Percentiles rank a stretch among this genome's conserved stretches.
Conservation (phyloP, 805 yeast genomes). For the Suhomyces emberorum region DNA sequence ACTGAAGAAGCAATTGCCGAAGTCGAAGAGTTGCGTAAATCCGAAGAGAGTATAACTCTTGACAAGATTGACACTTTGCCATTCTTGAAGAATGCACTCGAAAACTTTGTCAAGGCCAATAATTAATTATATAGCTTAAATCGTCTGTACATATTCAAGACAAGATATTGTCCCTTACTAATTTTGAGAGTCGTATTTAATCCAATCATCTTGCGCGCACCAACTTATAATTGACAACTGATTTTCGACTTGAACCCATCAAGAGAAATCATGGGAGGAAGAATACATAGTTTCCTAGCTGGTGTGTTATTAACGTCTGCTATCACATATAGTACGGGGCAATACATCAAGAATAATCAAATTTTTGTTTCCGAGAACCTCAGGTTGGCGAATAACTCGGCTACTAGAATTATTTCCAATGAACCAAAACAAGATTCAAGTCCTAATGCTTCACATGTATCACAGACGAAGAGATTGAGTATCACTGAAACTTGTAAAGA, state of each 20-base stretch:
- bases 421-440: slow-evolving; percentile 43
- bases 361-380: slow-evolving; percentile 46
- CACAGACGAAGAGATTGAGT: slow-evolving; percentile 31
- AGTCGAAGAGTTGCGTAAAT: slow-evolving; percentile 47
- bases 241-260: background rate
- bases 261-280: slow-evolving; percentile 32
- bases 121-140: background rate
- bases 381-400: slow-evolving; percentile 44
- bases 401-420: slow-evolving; percentile 51
- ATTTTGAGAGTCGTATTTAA: no score
- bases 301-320: slow-evolving; percentile 64
- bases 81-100: slow-evolving; percentile 33
- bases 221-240: no score
- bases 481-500: slow-evolving; percentile 65
- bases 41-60: slow-evolving; percentile 24
- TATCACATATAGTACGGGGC: slow-evolving; percentile 58
- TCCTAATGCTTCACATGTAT: slow-evolving; percentile 35
- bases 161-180: no score
- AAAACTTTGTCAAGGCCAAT: slow-evolving; percentile 12
- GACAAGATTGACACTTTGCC: slow-evolving; percentile 41
- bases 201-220: no score
- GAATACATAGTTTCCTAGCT: slow-evolving; percentile 43
- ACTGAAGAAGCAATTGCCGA: slow-evolving; percentile 42
- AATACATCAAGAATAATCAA: slow-evolving; percentile 50
- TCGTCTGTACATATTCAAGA: slow-evolving; percentile 5